Evolutionary conservation across 108 stramenopile genomes (phyloP).

Genomic region (Chaetoceros muelleri): DNA sequence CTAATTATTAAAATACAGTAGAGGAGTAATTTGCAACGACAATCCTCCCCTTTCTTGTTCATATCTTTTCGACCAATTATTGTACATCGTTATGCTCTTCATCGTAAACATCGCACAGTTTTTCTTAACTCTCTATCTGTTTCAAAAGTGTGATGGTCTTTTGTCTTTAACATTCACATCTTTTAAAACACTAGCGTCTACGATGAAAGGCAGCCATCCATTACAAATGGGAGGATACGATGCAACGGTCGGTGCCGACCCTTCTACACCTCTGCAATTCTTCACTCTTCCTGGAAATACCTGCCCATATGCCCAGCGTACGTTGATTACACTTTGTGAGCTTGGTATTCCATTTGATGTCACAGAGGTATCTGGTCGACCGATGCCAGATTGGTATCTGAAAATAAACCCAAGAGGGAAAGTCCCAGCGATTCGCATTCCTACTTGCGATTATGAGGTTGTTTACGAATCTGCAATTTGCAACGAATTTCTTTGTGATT

Average conservation of each 20-base stretch:
- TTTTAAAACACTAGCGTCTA: too few species aligned
- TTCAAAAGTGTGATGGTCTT: too few species aligned
- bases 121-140: too few species aligned
- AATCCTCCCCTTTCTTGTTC: too few species aligned
- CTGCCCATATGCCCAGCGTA: conserved; percentile 35
- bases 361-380: conserved; percentile 12
- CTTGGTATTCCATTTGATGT: conserved; percentile 32
- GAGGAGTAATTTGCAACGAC: too few species aligned
- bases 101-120: too few species aligned
- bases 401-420: conserved; percentile 38
- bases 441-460: conserved; percentile 18
- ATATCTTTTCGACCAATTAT: too few species aligned
- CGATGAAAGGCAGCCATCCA: too few species aligned
- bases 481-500: conserved; percentile 37
- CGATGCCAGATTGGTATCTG: conserved; percentile 29
- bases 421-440: conserved; percentile 27
- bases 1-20: too few species aligned
- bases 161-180: too few species aligned
- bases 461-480: conserved; percentile 38
- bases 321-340: conserved; percentile 26
- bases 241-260: background rate
- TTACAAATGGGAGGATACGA: background rate
- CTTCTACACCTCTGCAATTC: conserved; percentile 22
- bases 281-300: conserved; percentile 21
- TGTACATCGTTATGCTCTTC: too few species aligned